These are phyloP conservation scores for Paramyrothecium sp. DNA, from an alignment of 2,329 filamentous ascomycete species.

Conservation along the genomic window DNA sequence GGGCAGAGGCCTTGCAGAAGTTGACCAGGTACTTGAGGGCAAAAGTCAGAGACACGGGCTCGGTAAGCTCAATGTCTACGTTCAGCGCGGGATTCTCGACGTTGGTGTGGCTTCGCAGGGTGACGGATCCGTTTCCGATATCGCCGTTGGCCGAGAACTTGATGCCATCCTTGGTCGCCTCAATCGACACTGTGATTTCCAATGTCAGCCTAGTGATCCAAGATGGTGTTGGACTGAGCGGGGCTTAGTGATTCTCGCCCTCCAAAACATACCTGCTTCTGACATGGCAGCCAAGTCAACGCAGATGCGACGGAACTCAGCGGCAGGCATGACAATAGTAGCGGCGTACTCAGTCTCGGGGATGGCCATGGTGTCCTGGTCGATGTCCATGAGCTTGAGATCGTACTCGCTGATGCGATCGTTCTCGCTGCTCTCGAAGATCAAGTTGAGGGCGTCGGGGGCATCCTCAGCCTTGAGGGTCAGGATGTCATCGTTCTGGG, in stretches of 20 bases:
- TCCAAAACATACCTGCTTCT: slow-evolving; percentile 76
- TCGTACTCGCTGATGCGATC: slow-evolving; percentile 98
- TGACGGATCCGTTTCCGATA: slow-evolving; percentile 93
- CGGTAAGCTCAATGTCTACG: slow-evolving; percentile 85
- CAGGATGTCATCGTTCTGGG: slow-evolving; percentile 89
- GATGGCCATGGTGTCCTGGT: slow-evolving; percentile 98
- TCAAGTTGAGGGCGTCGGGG: slow-evolving; percentile 90
- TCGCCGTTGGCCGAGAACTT: slow-evolving; percentile 93
- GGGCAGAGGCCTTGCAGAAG: slow-evolving; percentile 95
- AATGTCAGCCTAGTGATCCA: too few species aligned
- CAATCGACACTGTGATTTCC: slow-evolving; percentile 72
- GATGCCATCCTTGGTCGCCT: slow-evolving; percentile 94
- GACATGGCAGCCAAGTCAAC: slow-evolving; percentile 88
- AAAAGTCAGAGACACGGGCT: slow-evolving; percentile 93
- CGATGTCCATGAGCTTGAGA: slow-evolving; percentile 99
- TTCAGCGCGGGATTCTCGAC: slow-evolving; percentile 86
- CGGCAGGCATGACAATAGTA: slow-evolving; percentile 82
- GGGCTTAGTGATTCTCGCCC: too few species aligned
- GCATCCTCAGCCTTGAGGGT: slow-evolving; percentile 97
- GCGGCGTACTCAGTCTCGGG: slow-evolving; percentile 98
- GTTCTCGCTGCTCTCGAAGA: slow-evolving; percentile 86
- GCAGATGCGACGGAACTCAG: slow-evolving; percentile 93
- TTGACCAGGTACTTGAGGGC: slow-evolving; percentile 99
- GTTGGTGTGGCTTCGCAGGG: slow-evolving; percentile 82
- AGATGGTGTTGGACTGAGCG: too few species aligned